These are phyloP conservation scores for Mucuna pruriens DNA, from an alignment of 306 rosid genomes.

Conservation along the genomic window DNA sequence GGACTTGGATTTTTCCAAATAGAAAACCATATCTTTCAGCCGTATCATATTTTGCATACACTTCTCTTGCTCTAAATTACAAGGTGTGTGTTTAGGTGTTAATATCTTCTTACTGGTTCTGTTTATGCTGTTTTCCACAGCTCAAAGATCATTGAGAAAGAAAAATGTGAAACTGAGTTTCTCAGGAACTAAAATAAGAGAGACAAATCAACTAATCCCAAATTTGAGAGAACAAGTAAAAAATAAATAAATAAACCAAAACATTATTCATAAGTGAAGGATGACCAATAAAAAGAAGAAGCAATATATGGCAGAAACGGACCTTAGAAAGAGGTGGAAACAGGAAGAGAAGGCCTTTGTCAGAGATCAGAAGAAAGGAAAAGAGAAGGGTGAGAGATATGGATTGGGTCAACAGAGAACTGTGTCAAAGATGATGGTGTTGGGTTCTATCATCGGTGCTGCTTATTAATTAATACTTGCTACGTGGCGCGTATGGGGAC, in stretches of 20 bases:
- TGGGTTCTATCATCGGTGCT: neutral
- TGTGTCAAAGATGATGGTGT: neutral
- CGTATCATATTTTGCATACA: neutral
- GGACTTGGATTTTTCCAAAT: too few relatives aligned
- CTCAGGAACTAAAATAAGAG: neutral
- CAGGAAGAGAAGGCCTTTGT: neutral
- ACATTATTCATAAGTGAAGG: neutral
- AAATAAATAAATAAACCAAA: neutral
- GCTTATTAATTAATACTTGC: neutral
- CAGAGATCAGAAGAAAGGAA: neutral
- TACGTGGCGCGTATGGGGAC: neutral
- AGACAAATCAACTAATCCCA: slow-evolving; percentile 1
- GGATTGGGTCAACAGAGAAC: neutral
- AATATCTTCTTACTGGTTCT: neutral
- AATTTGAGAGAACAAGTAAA: neutral
- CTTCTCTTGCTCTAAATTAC: neutral
- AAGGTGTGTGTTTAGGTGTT: neutral
- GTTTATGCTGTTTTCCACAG: neutral
- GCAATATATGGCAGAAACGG: neutral
- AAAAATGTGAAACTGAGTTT: neutral
- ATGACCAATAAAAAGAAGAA: neutral
- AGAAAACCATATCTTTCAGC: neutral
- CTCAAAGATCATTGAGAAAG: neutral
- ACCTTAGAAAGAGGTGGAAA: neutral
- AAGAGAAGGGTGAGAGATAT: neutral